These are phyloP conservation scores for Micractinium conductrix DNA, from an alignment of 139 green algal genomes.

Conservation along the genomic window DNA sequence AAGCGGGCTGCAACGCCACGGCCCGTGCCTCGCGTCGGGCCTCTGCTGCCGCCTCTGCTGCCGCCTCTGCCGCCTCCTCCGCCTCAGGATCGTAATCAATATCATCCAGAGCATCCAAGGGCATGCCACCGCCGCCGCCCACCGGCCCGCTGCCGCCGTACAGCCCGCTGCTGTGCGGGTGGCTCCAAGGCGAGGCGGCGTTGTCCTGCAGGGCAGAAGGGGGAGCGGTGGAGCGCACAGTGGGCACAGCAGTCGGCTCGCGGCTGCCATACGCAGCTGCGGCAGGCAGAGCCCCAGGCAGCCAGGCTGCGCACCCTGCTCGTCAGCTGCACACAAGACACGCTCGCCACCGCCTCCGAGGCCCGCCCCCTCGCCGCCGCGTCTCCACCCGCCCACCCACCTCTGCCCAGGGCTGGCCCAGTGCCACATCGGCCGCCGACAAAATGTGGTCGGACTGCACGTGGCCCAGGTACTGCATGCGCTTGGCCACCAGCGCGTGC, in stretches of 20 bases:
- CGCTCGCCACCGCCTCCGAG: too few relatives aligned
- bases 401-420: neutral
- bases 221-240: too few relatives aligned
- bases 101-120: neutral
- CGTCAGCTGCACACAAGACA: too few relatives aligned
- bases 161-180: neutral
- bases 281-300: too few relatives aligned
- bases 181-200: slow-evolving; percentile 1
- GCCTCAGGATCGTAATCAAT: slow-evolving; percentile 29
- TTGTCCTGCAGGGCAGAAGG: neutral
- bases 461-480: slow-evolving; percentile 34
- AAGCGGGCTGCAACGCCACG: neutral
- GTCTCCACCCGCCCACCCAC: neutral
- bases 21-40: neutral
- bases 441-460: slow-evolving; percentile 14
- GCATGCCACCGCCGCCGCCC: slow-evolving; percentile 55
- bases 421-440: slow-evolving; percentile 2
- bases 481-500: slow-evolving; percentile 28
- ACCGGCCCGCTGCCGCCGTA: slow-evolving; percentile 18
- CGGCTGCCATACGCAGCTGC: too few relatives aligned
- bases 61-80: slow-evolving; percentile 25
- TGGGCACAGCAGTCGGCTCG: too few relatives aligned
- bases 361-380: too few relatives aligned
- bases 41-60: neutral
- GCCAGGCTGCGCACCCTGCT: too few relatives aligned